A percentile compares a stretch with the other conserved stretches of the same genome.
phyloP scores from a whole-genome alignment of 2,329 filamentous ascomycete genomes.

The Fusarium phyllophilum region DNA sequence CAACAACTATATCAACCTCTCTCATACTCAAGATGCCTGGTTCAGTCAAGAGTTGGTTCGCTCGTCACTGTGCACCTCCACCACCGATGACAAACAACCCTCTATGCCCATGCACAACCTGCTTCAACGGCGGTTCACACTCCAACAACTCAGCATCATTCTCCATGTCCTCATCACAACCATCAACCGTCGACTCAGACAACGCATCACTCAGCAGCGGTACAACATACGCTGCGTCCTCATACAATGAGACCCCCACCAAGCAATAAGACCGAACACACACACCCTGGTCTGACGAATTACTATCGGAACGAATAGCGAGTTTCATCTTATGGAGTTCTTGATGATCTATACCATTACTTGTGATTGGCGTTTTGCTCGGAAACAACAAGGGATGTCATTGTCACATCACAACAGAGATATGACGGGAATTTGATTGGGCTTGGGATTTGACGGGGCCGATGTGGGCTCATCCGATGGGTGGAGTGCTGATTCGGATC shows the following conservation, averaged over 20 bases:
- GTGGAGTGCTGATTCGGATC: constrained; percentile 18
- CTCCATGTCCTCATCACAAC: constrained; percentile 13
- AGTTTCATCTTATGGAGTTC: not conserved
- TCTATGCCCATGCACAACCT: constrained; percentile 51
- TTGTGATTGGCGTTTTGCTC: constrained; percentile 34
- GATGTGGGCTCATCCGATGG: constrained; percentile 15
- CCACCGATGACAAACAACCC: constrained; percentile 50
- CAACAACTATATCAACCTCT: not conserved
- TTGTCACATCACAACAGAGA: not conserved
- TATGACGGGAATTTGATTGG: not conserved
- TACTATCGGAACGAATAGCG: constrained; percentile 18
- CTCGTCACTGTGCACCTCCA: constrained; percentile 53
- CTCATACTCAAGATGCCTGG: constrained; percentile 45
- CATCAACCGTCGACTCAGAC: constrained; percentile 31
- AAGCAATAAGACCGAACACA: constrained; percentile 30
- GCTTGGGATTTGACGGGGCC: constrained; percentile 11
- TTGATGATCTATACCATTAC: constrained; percentile 34
- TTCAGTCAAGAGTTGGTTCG: constrained; percentile 51
- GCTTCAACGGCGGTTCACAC: constrained; percentile 45
- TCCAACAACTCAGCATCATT: constrained; percentile 29
- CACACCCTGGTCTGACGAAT: constrained; percentile 5
- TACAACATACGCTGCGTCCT: constrained; percentile 32
- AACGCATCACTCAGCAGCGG: constrained; percentile 39
- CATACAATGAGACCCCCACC: constrained; percentile 35
- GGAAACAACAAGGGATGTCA: constrained; percentile 20